A percentile compares a stretch with the other conserved stretches of the same genome.
Evolutionary conservation across 1,284 basidiomycete species (phyloP).

Genomic region (Puccinia coronata): DNA sequence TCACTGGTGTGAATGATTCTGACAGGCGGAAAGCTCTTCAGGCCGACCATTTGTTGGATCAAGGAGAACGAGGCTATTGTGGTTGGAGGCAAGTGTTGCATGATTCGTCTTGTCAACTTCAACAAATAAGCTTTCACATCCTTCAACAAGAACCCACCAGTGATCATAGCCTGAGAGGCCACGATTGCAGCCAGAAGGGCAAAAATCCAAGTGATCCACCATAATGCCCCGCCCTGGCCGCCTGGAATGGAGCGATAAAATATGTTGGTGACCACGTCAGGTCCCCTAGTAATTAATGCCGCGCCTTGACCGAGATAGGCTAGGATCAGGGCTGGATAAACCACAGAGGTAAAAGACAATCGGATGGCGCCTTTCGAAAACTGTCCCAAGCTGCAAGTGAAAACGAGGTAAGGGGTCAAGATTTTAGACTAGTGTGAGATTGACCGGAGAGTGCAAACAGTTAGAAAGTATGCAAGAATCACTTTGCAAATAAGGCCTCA

Average conservation of each 20-base stretch:
- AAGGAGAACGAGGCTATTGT: constrained; percentile 51
- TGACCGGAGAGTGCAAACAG: constrained; percentile 61
- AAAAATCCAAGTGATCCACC: constrained; percentile 67
- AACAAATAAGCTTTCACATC: neutral
- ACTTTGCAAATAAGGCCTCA: constrained; percentile 72
- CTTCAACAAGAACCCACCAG: constrained; percentile 59
- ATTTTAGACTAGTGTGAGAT: constrained; percentile 56
- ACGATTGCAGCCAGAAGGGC: constrained; percentile 68
- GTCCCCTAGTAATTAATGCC: constrained; percentile 64
- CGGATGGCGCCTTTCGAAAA: constrained; percentile 56
- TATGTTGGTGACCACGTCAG: constrained; percentile 64
- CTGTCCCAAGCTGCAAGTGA: constrained; percentile 37
- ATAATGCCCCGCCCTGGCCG: constrained; percentile 53
- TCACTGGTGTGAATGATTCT: constrained; percentile 67
- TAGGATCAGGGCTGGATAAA: constrained; percentile 68
- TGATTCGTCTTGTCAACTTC: too few relatives aligned
- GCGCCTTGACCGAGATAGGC: constrained; percentile 73
- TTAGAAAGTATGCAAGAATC: constrained; percentile 47
- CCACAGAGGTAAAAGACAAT: constrained; percentile 64
- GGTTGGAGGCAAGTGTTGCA: neutral
- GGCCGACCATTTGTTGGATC: constrained; percentile 67
- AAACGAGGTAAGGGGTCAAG: constrained; percentile 1
- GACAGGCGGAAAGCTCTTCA: constrained; percentile 65
- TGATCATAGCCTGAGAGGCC: constrained; percentile 69
- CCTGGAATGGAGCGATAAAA: constrained; percentile 71